Conservation (phyloP, 2,329 filamentous ascomycete genomes). For the Aspergillus sp. region DNA sequence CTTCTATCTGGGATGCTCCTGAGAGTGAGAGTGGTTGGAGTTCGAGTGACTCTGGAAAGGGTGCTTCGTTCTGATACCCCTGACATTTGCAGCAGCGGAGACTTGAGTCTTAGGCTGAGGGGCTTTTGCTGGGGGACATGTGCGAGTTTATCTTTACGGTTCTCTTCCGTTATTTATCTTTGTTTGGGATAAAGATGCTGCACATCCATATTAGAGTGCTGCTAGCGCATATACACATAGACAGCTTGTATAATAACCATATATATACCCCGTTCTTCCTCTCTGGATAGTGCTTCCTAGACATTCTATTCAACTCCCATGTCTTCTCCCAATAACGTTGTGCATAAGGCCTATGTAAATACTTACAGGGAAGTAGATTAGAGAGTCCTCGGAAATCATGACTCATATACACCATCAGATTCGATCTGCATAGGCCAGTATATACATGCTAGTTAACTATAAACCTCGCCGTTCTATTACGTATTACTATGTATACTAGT, state of each 20-base stretch:
- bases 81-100: neutral
- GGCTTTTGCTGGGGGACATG: too few species aligned
- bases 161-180: neutral
- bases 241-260: neutral
- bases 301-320: neutral
- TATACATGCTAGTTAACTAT: neutral
- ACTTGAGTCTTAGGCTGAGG: too few species aligned
- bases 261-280: neutral
- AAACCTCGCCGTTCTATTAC: neutral
- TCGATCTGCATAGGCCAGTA: neutral
- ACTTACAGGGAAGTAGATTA: too few species aligned
- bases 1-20: constrained; percentile 31
- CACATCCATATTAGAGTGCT: neutral
- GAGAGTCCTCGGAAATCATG: too few species aligned
- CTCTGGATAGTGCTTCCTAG: neutral
- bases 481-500: neutral
- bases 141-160: neutral
- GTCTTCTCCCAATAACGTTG: too few species aligned
- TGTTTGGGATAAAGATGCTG: neutral
- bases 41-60: constrained; percentile 23
- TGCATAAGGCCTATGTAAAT: neutral
- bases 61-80: neutral
- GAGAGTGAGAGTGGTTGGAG: constrained; percentile 40
- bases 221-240: neutral
- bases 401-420: neutral